Percentiles rank a stretch among this genome's conserved stretches.
Conservation (phyloP, 2,329 filamentous ascomycete species). For the Gnomoniopsis sp. region DNA sequence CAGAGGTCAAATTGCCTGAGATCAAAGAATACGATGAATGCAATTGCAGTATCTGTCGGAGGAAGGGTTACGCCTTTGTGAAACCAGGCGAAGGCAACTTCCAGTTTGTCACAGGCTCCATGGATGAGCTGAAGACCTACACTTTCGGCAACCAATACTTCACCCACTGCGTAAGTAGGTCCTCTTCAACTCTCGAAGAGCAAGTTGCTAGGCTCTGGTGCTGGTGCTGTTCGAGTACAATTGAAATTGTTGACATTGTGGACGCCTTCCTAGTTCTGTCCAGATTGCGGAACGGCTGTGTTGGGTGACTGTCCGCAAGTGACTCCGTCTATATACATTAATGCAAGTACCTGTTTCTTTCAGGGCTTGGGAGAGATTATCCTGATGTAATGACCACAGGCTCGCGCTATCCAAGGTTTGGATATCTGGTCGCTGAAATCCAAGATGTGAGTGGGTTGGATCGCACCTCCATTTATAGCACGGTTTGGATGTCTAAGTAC, state of each 20-base stretch:
- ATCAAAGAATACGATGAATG: slow-evolving; percentile 55
- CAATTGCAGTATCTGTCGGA: slow-evolving; percentile 65
- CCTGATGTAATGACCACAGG: slow-evolving; percentile 12
- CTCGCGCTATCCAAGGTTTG: slow-evolving; percentile 11
- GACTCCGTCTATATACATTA: slow-evolving; percentile 26
- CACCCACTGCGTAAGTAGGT: slow-evolving; percentile 37
- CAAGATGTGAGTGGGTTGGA: neutral
- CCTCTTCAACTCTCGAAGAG: neutral
- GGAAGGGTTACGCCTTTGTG: slow-evolving; percentile 42
- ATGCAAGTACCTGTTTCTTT: slow-evolving; percentile 32
- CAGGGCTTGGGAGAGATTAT: neutral
- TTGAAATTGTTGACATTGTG: neutral
- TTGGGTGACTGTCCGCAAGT: slow-evolving; percentile 27
- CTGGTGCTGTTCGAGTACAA: neutral
- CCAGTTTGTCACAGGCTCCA: slow-evolving; percentile 44
- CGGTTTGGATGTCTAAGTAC: no score
- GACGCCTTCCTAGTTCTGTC: slow-evolving; percentile 42
- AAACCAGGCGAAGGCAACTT: slow-evolving; percentile 30
- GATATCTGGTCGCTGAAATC: slow-evolving; percentile 4
- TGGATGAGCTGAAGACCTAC: slow-evolving; percentile 40
- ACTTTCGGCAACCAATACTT: slow-evolving; percentile 33
- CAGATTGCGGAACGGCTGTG: slow-evolving; percentile 45
- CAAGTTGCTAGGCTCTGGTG: neutral
- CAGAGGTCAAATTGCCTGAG: slow-evolving; percentile 38
- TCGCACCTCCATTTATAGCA: neutral